Evolutionary conservation across 2,329 filamentous ascomycete species (phyloP), one percentile per base, ranked within the genome.

Genomic region (Phyllachora maydis): DNA sequence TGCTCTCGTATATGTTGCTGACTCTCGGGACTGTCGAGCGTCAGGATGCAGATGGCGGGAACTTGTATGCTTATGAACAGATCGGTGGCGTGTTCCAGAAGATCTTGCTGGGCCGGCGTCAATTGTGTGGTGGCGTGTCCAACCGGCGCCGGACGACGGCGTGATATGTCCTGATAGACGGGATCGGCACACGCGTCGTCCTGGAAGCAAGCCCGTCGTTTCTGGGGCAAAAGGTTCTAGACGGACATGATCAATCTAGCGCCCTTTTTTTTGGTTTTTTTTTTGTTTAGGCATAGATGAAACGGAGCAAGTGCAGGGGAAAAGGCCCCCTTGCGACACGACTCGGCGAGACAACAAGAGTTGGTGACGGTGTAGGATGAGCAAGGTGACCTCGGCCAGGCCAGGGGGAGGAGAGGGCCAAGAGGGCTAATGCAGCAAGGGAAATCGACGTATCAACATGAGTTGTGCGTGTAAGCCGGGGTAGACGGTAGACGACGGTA

Each of bases 191-290:
- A 37, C 33, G 40, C 35, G 34, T 47, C 46, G 30, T 45, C 47
- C 28, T 43, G 40, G 38, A 39, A 42, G 36, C 48, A 46, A 32
- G 45, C 43, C 42, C 52, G 48, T 28, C 52, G 52, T 41, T 52
- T 55, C 41, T 49, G 55, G 32, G 49, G 40, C 32, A 35, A 35
- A 30, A 30, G 27, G 26, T 42, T 38, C 42, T 45, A 38, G 30
- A 37, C 22, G 35, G 39, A 26, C 33, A 45, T 50, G 36, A 51
- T 54, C 39, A 55, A 48, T 44, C 43, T 36, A 48, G 43, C 39
- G 43, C 40, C 42, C 40, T 40, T 44, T 42, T 38, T 27, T 32
- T 34, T 36, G 31, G n/a, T n/a, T n/a, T n/a, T n/a, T n/a, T n/a
- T n/a, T n/a, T n/a, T n/a, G n/a, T n/a, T n/a, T n/a, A n/a, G n/a